Base-by-base conservation (phyloP, 1,284 basidiomycete species). In the Ganoderma lucidum region DNA sequence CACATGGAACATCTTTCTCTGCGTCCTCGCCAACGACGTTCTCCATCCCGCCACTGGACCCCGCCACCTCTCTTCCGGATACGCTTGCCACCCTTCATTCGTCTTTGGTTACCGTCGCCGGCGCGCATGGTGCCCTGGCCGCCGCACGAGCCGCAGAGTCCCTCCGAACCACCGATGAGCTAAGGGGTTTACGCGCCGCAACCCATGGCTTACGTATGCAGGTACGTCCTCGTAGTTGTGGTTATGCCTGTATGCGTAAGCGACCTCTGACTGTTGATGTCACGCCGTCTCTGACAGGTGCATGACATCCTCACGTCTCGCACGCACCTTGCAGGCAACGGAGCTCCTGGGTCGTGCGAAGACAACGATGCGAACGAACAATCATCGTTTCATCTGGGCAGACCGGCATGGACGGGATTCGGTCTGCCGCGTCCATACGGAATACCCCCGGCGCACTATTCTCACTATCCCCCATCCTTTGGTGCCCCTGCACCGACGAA, bases 131-230 rank as follows among this genome's bases (percentile, higher is more conserved):
- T 15, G 73, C 73, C 0, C 68, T 75, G 1, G 73, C 72, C 1
- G 73, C 67, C 6, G 65, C 74, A 4, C 70, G 85, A 12, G 73
- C 75, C 2, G 81, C 94, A 37, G 93, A 94, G 67, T 87, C 89
- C 0, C 82, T 94, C 75, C 83, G 93, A 62, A 83, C 92, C 62
- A 88, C 88, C 64, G 94, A 96, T 74, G 94, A 96, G 77, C 84
- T 95, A 37, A 88, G 89, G 69, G 88, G 90, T 12, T 76, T 96
- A 67, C 85, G 92, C 67, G 91, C 88, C 28, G 90, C 88, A 64
- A 85, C 96, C 58, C 90, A 94, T 71, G 93, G 93, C 0, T 80
- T 96, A 70, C 84, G 94, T 60, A 93, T 95, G 87, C 94, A 95
- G 85, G 90, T 93, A 71, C 37, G 68, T 32, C 30, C 23, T 51